These are phyloP conservation scores for Aurantiochytrium sp. DNA, from an alignment of 108 stramenopile species.

Conservation along the genomic window DNA sequence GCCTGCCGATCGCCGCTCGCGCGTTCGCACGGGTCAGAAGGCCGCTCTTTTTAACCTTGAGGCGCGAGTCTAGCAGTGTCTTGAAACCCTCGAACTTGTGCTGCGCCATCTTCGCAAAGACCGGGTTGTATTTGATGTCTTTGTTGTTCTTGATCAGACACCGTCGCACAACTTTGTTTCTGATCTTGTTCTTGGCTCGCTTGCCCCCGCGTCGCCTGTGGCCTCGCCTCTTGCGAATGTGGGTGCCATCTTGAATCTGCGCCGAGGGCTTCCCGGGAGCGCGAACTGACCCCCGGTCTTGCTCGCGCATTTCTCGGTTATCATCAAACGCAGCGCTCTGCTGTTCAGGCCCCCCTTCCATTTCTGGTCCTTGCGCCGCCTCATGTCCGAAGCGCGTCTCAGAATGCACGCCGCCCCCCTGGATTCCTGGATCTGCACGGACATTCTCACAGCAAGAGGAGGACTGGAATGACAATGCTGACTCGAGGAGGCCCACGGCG, in stretches of 20 bases:
- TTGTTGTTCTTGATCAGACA: slow-evolving; percentile 9
- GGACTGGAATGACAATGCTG: too few relatives aligned
- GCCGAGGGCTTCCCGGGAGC: background rate
- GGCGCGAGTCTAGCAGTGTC: background rate
- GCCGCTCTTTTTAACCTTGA: background rate
- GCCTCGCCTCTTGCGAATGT: too few relatives aligned
- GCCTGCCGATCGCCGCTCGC: background rate
- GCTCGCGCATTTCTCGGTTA: too few relatives aligned
- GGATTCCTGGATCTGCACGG: too few relatives aligned
- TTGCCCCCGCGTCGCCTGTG: background rate
- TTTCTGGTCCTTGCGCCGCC: too few relatives aligned
- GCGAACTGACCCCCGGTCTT: too few relatives aligned
- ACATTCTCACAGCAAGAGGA: too few relatives aligned
- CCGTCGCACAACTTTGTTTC: background rate
- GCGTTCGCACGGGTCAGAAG: background rate
- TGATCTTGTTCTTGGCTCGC: background rate
- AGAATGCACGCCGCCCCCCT: too few relatives aligned
- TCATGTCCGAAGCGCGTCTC: too few relatives aligned
- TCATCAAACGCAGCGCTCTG: too few relatives aligned
- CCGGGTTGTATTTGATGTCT: background rate
- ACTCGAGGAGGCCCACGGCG: too few relatives aligned
- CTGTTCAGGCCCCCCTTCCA: too few relatives aligned
- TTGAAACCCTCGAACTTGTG: slow-evolving; percentile 5
- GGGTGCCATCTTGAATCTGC: background rate
- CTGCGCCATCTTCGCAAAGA: background rate